Base-by-base conservation (phyloP, 2,329 filamentous ascomycete genomes). In the Diaporthe sp. region DNA sequence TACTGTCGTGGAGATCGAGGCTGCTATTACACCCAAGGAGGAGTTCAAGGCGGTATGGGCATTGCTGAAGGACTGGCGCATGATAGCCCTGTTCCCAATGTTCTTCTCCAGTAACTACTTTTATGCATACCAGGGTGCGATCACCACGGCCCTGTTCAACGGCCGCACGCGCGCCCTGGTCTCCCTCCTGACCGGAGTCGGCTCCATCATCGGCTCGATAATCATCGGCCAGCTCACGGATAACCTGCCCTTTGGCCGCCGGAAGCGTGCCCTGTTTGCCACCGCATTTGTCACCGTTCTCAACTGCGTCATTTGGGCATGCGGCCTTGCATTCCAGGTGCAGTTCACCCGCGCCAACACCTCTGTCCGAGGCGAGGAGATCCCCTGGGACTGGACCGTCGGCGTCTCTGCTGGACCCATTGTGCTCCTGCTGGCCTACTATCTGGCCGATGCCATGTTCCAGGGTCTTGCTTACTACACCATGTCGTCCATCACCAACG, bases 81-180 rank as follows among this genome's bases (percentile, higher is more conserved):
- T 95, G 78, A 78, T 95, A 65, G 84, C 92, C 9, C 88, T 95
- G 42, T 95, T 95, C 85, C 94, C 94, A 79, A 94, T 96, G 92
- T 96, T 96, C 86, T 90, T 94, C 82, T 90, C 92, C 31, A 94
- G 92, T 81, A 96, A 96, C 83, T 95, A 93, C 92, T 96, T 96
- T 84, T 94, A 94, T 84, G 91, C 92, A 74, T 96, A 96, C 83
- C 94, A 96, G 79, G 95, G 95, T 81, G 89, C 88, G 67, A 89
- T 95, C 83, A 95, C 95, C 79, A 86, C 87, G 19, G 90, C 91
- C 62, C 90, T 92, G 78, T 96, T 95, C 86, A 92, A 93, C 82
- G 91, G 92, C 55, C 91, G 94, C 78, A 95, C 94, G 12, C 90
- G 93, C 44, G 89, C 94, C n/a, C 88, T 96, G 76, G 95, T 95